Base-by-base conservation (phyloP, 108 stramenopile genomes). In the Fistulifera pelliculosa region DNA sequence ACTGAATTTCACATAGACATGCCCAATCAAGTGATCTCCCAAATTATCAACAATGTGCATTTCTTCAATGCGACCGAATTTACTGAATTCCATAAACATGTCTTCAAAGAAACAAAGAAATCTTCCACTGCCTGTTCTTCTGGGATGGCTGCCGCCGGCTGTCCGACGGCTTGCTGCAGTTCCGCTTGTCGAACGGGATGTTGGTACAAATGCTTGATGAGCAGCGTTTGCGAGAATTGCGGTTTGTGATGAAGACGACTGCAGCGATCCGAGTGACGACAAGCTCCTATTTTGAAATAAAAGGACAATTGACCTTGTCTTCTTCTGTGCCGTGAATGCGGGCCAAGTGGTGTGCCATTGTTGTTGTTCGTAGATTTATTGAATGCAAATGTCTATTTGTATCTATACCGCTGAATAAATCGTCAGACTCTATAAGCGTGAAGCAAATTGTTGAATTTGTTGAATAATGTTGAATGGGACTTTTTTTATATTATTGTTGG, bases 241-340 rank as follows among this genome's bases (percentile, higher is more conserved):
- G 97, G 97, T 49, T 81, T 80, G 75, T 97, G 92, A 57, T 99
- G 98, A 56, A 88, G 66, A 28, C 98, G 92, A 38, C 83, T 80
- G 71, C 94, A 97, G 22, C 94, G 72, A 62, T 95, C 97, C 40
- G 89, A 91, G 68, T 98, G 94, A 2, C 97, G 84, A 64, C 97
- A 98, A 16, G 93, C 93, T 19, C 97, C 98, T 44, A 99, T 97
- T 75, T 99, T 99, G 77, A 90, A 93, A 73, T 96, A 99, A 97
- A 99, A 48, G 98, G 96, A 73, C 98, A 99, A 65, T 99, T 99
- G 18, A 96, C 81, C 76, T 94, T 94, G 70, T 99, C 98, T 58
- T 97, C 95, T 73, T 99, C 98, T 6, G 96, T 96, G 12, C 98
- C 98, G 66, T 99, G 96, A 64, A 97, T 97, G n/a, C 94, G 72